A percentile compares a stretch with the other conserved stretches of the same genome.
Evolutionary conservation across 805 yeast genomes (phyloP).

Genomic region (Helenozyma baotianmanensis): DNA sequence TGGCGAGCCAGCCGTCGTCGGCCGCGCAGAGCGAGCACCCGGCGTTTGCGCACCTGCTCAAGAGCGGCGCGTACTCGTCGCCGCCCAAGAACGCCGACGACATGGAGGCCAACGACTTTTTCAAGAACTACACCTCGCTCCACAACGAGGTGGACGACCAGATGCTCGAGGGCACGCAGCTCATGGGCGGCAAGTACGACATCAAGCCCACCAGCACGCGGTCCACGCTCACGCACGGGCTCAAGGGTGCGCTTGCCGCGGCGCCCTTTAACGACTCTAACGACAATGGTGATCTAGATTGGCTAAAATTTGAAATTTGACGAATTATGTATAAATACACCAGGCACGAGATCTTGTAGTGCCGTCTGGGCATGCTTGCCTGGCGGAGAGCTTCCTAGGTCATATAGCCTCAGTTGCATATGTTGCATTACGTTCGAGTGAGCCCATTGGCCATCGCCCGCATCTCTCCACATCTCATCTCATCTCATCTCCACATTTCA

Average conservation of each 20-base stretch:
- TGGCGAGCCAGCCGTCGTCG: conserved; percentile 8
- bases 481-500: too few species aligned
- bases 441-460: too few species aligned
- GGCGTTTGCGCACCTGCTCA: conserved; percentile 1
- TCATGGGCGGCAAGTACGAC: conserved; percentile 11
- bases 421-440: too few species aligned
- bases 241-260: conserved; percentile 6
- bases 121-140: conserved; percentile 20
- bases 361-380: too few species aligned
- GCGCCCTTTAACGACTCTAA: conserved; percentile 1
- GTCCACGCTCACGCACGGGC: conserved; percentile 16
- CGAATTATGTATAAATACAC: too few species aligned
- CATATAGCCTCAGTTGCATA: too few species aligned
- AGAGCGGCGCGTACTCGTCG: conserved; percentile 4
- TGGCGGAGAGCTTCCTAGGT: too few species aligned
- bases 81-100: conserved; percentile 13
- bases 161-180: conserved; percentile 2
- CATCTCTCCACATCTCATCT: too few species aligned
- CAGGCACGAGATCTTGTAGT: too few species aligned
- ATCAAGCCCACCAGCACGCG: conserved; percentile 12
- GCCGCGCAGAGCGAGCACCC: conserved; percentile 11
- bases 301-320: conserved; percentile 29
- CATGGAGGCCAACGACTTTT: conserved; percentile 18
- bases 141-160: conserved; percentile 16
- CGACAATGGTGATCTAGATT: conserved; percentile 23